A percentile compares a stretch with the other conserved stretches of the same genome.
Conservation (phyloP, 768 basidiomycete species). For the Suillus bovinus region DNA sequence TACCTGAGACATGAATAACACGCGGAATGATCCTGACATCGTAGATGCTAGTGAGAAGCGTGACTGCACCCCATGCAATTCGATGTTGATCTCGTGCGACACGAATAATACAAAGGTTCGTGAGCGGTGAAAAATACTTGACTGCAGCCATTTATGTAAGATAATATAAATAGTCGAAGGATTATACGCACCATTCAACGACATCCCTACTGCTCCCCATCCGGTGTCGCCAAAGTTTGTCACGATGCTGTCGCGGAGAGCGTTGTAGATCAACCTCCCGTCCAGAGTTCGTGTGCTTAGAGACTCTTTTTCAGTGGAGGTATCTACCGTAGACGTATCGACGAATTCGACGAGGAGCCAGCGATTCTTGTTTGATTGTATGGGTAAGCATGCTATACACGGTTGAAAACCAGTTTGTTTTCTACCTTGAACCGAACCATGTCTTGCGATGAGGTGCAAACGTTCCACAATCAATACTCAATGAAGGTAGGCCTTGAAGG, state of each 20-base stretch:
- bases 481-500: background rate
- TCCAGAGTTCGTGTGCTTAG: constrained; percentile 37
- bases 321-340: constrained; percentile 23
- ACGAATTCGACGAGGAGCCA: constrained; percentile 86
- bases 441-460: background rate
- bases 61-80: constrained; percentile 78
- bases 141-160: constrained; percentile 55
- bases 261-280: constrained; percentile 65
- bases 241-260: constrained; percentile 64
- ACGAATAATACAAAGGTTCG: constrained; percentile 82
- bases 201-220: constrained; percentile 78
- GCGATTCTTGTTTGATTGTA: constrained; percentile 58
- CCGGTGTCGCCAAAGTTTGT: constrained; percentile 75
- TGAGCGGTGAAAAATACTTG: constrained; percentile 85
- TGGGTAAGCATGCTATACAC: background rate
- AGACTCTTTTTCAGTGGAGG: constrained; percentile 13
- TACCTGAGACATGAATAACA: constrained; percentile 77
- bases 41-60: constrained; percentile 65
- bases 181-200: constrained; percentile 60
- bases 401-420: background rate
- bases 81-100: constrained; percentile 81
- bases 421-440: constrained; percentile 6
- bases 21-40: constrained; percentile 64
- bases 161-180: too few relatives aligned
- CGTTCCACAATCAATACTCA: background rate